Evolutionary conservation across 2,329 filamentous ascomycete genomes (phyloP).

Genomic region (Cordyceps cicadae): DNA sequence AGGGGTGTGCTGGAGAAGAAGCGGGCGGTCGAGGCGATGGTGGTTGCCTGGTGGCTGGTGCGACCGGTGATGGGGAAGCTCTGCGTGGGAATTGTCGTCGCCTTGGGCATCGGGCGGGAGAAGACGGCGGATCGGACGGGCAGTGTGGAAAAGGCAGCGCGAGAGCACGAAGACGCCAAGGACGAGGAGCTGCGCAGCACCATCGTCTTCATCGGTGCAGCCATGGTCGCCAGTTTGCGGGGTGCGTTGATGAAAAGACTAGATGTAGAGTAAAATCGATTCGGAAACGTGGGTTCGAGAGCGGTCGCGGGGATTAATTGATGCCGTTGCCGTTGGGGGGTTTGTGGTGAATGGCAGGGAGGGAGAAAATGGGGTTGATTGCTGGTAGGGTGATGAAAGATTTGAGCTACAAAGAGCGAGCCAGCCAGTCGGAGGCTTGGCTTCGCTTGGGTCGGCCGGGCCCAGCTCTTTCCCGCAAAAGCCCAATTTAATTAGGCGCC

Average conservation of each 20-base stretch:
- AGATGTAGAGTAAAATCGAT: neutral
- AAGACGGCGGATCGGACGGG: neutral
- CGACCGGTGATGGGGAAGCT: slow-evolving; percentile 13
- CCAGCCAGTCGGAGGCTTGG: neutral
- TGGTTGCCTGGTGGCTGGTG: neutral
- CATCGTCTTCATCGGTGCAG: slow-evolving; percentile 10
- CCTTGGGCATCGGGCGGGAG: neutral
- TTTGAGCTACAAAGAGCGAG: no score
- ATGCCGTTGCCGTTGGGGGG: neutral
- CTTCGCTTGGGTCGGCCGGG: neutral
- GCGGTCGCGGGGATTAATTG: neutral
- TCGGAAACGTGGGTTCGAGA: neutral
- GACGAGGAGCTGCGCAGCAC: slow-evolving; percentile 2
- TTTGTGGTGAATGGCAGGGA: neutral
- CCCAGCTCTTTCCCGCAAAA: neutral
- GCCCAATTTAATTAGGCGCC: neutral
- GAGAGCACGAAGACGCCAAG: neutral
- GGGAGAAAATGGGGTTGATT: neutral
- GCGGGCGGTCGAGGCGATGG: slow-evolving; percentile 12
- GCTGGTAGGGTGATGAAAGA: neutral
- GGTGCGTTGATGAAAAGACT: no score
- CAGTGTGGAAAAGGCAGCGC: slow-evolving; percentile 3
- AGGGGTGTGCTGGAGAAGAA: slow-evolving; percentile 17
- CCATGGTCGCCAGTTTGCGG: neutral
- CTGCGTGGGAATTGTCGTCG: slow-evolving; percentile 5